A percentile compares a stretch with the other conserved stretches of the same genome.
Evolutionary conservation across 2,329 filamentous ascomycete species (phyloP).

Genomic region (Colletotrichum liaoningense): DNA sequence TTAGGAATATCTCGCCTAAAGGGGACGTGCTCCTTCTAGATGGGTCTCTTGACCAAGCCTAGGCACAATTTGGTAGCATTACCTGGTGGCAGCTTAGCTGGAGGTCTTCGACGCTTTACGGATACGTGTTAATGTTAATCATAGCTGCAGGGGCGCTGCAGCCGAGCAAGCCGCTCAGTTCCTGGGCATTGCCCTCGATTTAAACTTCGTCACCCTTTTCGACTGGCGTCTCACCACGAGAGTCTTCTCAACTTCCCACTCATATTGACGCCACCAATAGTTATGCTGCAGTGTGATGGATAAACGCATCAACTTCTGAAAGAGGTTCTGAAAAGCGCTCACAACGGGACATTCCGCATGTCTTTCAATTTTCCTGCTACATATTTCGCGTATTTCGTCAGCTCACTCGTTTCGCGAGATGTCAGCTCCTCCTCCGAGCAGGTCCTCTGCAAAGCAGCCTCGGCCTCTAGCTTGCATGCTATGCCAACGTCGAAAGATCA

Average conservation of each 20-base stretch:
- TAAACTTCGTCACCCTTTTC: conserved; percentile 3
- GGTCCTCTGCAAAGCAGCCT: conserved; percentile 11
- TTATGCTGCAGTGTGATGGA: no score
- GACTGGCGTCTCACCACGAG: background rate
- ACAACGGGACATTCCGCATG: conserved; percentile 10
- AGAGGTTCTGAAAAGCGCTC: background rate
- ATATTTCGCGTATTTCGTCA: background rate
- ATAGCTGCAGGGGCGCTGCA: background rate
- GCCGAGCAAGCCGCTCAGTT: conserved; percentile 1
- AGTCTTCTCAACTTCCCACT: no score
- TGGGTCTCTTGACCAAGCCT: no score
- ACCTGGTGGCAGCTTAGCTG: no score
- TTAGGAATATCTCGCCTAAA: no score
- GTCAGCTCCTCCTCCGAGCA: conserved; percentile 15
- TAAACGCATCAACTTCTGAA: no score
- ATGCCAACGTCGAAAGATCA: conserved; percentile 72
- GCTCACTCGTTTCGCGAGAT: background rate
- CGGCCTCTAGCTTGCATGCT: conserved; percentile 57
- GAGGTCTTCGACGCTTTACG: background rate
- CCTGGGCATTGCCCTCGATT: background rate
- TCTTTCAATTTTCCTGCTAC: background rate
- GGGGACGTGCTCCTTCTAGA: no score
- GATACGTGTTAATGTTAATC: background rate
- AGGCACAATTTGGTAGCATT: no score
- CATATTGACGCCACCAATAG: no score